A percentile compares a stretch with the other conserved stretches of the same genome.
Evolutionary conservation across 805 yeast species (phyloP).

Genomic region (Candida ipomoeae): DNA sequence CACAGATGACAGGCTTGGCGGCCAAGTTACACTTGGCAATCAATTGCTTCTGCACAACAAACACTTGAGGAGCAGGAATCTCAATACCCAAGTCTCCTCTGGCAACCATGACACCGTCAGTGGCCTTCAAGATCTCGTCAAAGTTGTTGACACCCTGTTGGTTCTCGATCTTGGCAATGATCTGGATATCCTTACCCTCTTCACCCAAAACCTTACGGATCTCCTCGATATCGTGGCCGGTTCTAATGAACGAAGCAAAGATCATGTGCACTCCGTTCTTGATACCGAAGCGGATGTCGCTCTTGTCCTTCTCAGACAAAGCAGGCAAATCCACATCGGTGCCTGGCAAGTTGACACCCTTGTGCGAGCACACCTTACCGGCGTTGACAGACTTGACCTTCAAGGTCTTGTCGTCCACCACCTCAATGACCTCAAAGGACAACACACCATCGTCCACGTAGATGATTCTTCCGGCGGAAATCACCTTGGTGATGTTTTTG

Average conservation of each 20-base stretch:
- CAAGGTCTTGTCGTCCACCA: conserved; percentile 74
- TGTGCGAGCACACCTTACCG: conserved; percentile 94
- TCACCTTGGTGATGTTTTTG: conserved; percentile 93
- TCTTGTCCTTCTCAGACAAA: conserved; percentile 91
- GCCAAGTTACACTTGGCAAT: conserved; percentile 99
- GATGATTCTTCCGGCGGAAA: conserved; percentile 81
- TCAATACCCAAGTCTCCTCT: conserved; percentile 99
- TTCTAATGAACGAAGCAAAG: conserved; percentile 97
- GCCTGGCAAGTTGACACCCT: conserved; percentile 99
- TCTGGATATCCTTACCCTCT: conserved; percentile 93
- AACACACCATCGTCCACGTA: conserved; percentile 97
- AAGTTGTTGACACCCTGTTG: conserved; percentile 99
- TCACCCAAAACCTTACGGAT: conserved; percentile 95
- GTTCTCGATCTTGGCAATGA: conserved; percentile 96
- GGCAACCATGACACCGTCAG: conserved; percentile 99
- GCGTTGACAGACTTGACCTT: conserved; percentile 88
- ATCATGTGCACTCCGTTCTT: conserved; percentile 97
- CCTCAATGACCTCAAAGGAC: conserved; percentile 86
- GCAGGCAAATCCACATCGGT: conserved; percentile 99
- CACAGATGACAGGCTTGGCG: conserved; percentile 99
- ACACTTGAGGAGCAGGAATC: conserved; percentile 98
- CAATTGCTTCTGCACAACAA: conserved; percentile 97
- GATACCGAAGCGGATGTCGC: conserved; percentile 91
- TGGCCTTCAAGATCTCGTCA: conserved; percentile 88
- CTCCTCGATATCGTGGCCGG: conserved; percentile 82